Conservation (phyloP, 2,329 filamentous ascomycete genomes). For the Blastomyces parvus region DNA sequence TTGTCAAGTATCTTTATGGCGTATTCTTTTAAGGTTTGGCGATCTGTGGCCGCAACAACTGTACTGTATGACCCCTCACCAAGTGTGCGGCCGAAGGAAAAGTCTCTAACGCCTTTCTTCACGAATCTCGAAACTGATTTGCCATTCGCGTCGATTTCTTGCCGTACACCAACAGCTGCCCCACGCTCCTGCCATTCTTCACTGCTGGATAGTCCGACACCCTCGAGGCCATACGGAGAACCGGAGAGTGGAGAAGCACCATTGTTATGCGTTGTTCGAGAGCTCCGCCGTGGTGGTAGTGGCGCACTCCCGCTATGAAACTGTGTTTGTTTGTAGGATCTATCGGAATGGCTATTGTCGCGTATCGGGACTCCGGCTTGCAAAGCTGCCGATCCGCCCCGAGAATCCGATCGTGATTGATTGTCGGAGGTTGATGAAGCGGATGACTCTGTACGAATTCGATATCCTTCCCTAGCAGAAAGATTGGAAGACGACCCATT, state of each 20-base stretch:
- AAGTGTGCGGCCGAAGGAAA: conserved; percentile 80
- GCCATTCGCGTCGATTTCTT: conserved; percentile 77
- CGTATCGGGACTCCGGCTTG: conserved; percentile 54
- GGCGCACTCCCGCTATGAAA: conserved; percentile 50
- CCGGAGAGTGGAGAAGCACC: conserved; percentile 29
- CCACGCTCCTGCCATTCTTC: conserved; percentile 96
- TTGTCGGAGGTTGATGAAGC: conserved; percentile 48
- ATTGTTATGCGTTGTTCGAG: conserved; percentile 52
- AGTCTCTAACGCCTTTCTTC: conserved; percentile 96
- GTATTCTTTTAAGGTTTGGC: conserved; percentile 90
- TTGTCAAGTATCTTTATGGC: conserved; percentile 98
- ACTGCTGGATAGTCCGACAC: conserved; percentile 54
- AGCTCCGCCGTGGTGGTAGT: conserved; percentile 65
- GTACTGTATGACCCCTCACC: conserved; percentile 98
- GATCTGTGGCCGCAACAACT: conserved; percentile 83
- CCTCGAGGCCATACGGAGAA: conserved; percentile 47
- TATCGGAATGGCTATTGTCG: conserved; percentile 60
- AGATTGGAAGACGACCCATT: conserved; percentile 34
- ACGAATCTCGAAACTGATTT: conserved; percentile 72
- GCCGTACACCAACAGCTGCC: conserved; percentile 71
- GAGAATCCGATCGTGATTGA: conserved; percentile 53
- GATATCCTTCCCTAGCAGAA: conserved; percentile 37
- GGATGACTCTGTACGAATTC: conserved; percentile 51
- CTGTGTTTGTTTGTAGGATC: conserved; percentile 55
- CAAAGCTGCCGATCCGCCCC: conserved; percentile 50